Base-by-base conservation (phyloP, 352 stramenopile species). In the Globisporangium splendens region DNA sequence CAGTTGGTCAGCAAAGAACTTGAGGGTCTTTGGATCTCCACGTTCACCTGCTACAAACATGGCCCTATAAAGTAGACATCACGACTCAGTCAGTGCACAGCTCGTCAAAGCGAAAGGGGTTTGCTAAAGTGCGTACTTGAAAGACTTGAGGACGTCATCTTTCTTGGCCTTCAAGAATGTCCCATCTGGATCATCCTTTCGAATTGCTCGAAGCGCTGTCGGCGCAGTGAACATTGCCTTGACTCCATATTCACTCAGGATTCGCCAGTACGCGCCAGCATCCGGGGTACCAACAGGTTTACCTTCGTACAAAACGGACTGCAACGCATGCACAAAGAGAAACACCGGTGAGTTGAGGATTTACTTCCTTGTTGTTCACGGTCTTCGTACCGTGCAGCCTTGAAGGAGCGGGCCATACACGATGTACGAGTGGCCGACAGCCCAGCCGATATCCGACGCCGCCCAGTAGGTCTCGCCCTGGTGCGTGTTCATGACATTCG, bases 141-240 rank as follows among this genome's bases (percentile, higher is more conserved):
- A 65, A 21, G 77, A 80, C 62, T 80, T 75, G 42, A 65, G 65
- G 43, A 85, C 76, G 8, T 69, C 63, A 1, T 68, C 57, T 47
- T 80, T 82, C 58, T 70, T 72, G 14, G 61, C 54, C 33, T 83
- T 75, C 24, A 90, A 31, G 13, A 91, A 63, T 15, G 71, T 61
- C 24, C 68, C 80, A 28, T 92, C 56, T 0, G 83, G 83, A 68
- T 97, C 91, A 43, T 83, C 80, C 47, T 93, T 91, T 39, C 86
- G 88, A 38, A 97, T 96, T 15, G 87, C 86, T 55, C 91, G 82
- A 54, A 97, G 67, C 18, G 91, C 91, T 10, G 91, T 97, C n/a
- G 91, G 91, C 10, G 91, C 89, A n/a, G 83, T 96, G 75, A 96
- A 97, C 60, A 97, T 80, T 15, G 73, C 75, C 47, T 87, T 91